A percentile compares a stretch with the other conserved stretches of the same genome.
Conservation (phyloP, 192 early-diverging fungal genomes). For the Linnemannia zychae region DNA sequence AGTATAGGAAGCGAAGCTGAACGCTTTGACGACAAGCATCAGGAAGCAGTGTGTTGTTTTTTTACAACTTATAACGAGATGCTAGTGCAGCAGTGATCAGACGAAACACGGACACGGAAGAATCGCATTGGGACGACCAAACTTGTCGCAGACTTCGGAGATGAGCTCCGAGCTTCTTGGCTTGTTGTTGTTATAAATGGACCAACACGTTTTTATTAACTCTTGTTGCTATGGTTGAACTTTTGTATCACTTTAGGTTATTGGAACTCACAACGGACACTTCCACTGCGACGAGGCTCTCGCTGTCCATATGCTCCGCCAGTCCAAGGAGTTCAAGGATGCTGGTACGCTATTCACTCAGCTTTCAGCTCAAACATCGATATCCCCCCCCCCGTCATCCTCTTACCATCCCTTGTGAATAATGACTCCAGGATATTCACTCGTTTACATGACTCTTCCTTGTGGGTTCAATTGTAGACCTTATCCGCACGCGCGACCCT, state of each 20-base stretch:
- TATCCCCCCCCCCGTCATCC: neutral
- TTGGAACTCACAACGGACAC: constrained; percentile 90
- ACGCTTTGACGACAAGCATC: no score
- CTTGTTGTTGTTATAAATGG: neutral
- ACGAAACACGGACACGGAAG: no score
- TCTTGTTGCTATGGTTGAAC: no score
- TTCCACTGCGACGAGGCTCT: constrained; percentile 94
- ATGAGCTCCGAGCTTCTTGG: neutral
- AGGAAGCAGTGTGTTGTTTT: no score
- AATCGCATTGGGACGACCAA: no score
- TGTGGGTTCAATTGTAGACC: constrained; percentile 14
- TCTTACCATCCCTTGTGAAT: no score
- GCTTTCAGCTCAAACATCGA: neutral
- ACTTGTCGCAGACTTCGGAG: neutral
- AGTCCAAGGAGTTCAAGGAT: constrained; percentile 70
- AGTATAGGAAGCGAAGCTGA: neutral
- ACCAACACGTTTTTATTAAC: no score
- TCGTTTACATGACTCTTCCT: no score
- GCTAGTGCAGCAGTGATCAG: no score
- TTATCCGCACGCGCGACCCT: constrained; percentile 90
- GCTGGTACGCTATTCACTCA: constrained; percentile 53
- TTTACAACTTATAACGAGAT: neutral
- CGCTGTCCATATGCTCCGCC: constrained; percentile 88
- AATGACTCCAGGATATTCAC: neutral
- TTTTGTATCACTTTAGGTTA: constrained; percentile 56